Conservation (phyloP, 805 yeast genomes). For the Candida orba region DNA sequence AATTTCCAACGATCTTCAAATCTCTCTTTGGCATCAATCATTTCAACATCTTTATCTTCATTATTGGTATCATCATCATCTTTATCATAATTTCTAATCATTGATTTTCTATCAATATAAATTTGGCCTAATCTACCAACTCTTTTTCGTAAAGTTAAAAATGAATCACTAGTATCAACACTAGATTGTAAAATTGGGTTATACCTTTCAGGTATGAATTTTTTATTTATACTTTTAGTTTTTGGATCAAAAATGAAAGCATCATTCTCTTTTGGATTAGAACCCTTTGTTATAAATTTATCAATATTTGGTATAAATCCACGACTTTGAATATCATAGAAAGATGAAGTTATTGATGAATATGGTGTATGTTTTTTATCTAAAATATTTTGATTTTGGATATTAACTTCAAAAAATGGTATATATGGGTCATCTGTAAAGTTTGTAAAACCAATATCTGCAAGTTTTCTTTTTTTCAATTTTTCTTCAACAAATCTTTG, state of each 20-base stretch:
- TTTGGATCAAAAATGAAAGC: conserved; percentile 20
- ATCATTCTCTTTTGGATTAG: conserved; percentile 25
- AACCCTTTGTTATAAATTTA: conserved; percentile 20
- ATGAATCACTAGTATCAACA: conserved; percentile 30
- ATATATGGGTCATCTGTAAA: conserved; percentile 80
- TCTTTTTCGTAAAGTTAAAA: conserved; percentile 65
- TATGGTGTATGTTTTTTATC: conserved; percentile 68
- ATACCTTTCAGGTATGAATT: conserved; percentile 27
- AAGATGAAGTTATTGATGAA: conserved; percentile 67
- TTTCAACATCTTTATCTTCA: conserved; percentile 19
- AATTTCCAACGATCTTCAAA: conserved; percentile 59
- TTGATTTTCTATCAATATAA: conserved; percentile 69
- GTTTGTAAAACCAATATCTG: conserved; percentile 68
- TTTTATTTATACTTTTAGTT: conserved; percentile 21
- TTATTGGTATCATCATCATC: neutral
- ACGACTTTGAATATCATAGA: conserved; percentile 57
- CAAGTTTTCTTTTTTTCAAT: conserved; percentile 58
- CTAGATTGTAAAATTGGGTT: conserved; percentile 29
- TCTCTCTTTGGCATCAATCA: conserved; percentile 36
- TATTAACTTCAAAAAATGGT: conserved; percentile 68
- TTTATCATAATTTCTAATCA: conserved; percentile 31
- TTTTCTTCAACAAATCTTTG: conserved; percentile 82
- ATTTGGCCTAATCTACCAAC: conserved; percentile 62
- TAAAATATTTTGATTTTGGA: conserved; percentile 38
- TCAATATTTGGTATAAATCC: conserved; percentile 33